Evolutionary conservation across 179 eudicot species (phyloP), one percentile per base, ranked within the genome.

Genomic region (Carnegiea gigantea): DNA sequence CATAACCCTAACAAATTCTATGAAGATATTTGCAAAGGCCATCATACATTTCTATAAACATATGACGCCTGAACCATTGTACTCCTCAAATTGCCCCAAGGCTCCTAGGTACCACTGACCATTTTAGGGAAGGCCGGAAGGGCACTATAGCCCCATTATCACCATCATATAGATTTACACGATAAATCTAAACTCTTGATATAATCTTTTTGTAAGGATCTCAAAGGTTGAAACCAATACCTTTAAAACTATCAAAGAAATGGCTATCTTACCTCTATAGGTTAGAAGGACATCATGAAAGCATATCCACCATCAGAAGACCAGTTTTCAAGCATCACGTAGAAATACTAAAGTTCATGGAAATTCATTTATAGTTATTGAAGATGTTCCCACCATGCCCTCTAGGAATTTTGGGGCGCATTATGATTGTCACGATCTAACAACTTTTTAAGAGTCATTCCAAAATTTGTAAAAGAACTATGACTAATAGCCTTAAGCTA

Each of bases 171-270:
- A 70, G 44, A 70, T 30, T 36, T 33, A 70, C 44, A 70, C n/a
- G 15, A 70, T 70, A 62, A 4, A 14, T 13, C 21, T 9, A 12
- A 33, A 70, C 13, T 30, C n/a, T 20, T 8, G 20, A 33, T 33
- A 33, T 70, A 17, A 0, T 23, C 23, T 36, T 36, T 36, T 1
- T 70, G 15, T 15, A 18, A 36, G 73, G 46, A 70, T 36, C 73
- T 70, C 46, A 70, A 1, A 43, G 73, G 73, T 36, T 15, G 46
- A 70, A 36, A 36, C 73, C 73, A 14, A 70, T 70, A 70, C 73
- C n/a, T 68, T 24, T n/a, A 36, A 70, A 70, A 30, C 44, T 30
- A 70, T 70, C 43, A 14, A 70, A 70, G n/a, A 36, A 33, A 36
- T 14, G 73, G n/a, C 46, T 13, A 70, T 33, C 9, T 9, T 33